These are phyloP conservation scores for Pleurotus platypus DNA, from an alignment of 768 basidiomycete species.

Conservation along the genomic window DNA sequence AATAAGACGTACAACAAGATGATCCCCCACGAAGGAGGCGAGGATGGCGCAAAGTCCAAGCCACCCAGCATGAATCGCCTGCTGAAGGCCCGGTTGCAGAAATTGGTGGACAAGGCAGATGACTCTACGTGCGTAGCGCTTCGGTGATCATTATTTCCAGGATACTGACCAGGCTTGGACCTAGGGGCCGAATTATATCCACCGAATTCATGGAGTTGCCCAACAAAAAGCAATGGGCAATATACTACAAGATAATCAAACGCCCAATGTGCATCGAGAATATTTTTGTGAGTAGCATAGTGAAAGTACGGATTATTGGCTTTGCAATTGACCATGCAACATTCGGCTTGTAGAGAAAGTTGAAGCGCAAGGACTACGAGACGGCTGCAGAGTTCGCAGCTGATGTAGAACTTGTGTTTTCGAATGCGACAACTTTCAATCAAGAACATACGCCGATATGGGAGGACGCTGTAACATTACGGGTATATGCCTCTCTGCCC, in stretches of 20 bases:
- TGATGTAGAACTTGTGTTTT: constrained; percentile 88
- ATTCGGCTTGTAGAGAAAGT: constrained; percentile 77
- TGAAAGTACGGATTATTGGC: no score
- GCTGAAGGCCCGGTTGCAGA: constrained; percentile 67
- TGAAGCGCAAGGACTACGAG: constrained; percentile 77
- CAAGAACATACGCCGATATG: constrained; percentile 80
- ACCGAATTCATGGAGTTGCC: constrained; percentile 85
- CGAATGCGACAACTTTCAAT: constrained; percentile 87
- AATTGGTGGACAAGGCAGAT: constrained; percentile 70
- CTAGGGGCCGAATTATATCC: constrained; percentile 64
- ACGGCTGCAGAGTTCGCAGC: constrained; percentile 68
- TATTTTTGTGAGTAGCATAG: constrained; percentile 61
- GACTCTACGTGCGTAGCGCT: constrained; percentile 46
- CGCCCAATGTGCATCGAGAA: constrained; percentile 75
- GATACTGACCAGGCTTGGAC: background rate
- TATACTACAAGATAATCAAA: constrained; percentile 79
- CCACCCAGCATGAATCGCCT: constrained; percentile 61
- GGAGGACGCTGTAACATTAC: constrained; percentile 68
- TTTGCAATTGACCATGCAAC: no score
- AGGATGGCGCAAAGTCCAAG: constrained; percentile 50
- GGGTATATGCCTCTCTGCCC: constrained; percentile 34
- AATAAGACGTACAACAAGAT: constrained; percentile 46
- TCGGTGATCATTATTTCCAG: constrained; percentile 1
- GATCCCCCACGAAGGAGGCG: constrained; percentile 29
- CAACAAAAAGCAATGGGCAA: constrained; percentile 71